Evolutionary conservation across 495 filamentous ascomycete species (phyloP), one percentile per base, ranked within the genome.

Genomic region (Neurospora pannonica): DNA sequence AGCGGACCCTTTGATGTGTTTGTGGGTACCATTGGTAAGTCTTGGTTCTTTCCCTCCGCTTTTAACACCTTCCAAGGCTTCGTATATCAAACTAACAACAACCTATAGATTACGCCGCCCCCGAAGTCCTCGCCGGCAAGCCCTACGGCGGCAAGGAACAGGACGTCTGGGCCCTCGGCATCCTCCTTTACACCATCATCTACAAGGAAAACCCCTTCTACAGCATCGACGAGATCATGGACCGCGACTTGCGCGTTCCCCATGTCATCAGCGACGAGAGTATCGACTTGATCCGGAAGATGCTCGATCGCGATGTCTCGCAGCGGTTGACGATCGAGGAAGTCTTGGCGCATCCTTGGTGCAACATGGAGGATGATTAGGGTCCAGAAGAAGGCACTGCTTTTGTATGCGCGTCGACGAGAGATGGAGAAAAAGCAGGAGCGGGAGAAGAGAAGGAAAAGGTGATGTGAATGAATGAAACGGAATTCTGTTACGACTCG

Each of bases 131-230:
- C n/a, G 93, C 93, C 39, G 96, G 96, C 48, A 91, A 90, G 79
- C 92, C 96, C 28, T 99, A 99, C 83, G 90, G 92, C 75, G 96
- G 96, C 78, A 97, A 95, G 82, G 95, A 97, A 81, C 97, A 99
- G 85, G 96, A 99, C 76, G 94, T 98, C 72, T 99, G 96, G 96
- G 96, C 96, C 17, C 88, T 98, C n/a, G 96, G 96, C 24, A 98
- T 99, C 76, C 87, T 98, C 9, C 90, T 99, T 38, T 99, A 99
- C 85, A 99, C 96, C 21, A 97, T 99, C 76, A 92, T 97, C 76
- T 99, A 98, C 87, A 98, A 98, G 82, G 96, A 99, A 84, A 99
- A 99, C 79, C 96, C 96, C 4, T 99, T 99, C 84, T 99, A 99
- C 87, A 97, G 93, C 81, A 95, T 99, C 78, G 97, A 99, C 81